phyloP scores from a whole-genome alignment of 2,329 filamentous ascomycete species.

The Massarina eburnea region DNA sequence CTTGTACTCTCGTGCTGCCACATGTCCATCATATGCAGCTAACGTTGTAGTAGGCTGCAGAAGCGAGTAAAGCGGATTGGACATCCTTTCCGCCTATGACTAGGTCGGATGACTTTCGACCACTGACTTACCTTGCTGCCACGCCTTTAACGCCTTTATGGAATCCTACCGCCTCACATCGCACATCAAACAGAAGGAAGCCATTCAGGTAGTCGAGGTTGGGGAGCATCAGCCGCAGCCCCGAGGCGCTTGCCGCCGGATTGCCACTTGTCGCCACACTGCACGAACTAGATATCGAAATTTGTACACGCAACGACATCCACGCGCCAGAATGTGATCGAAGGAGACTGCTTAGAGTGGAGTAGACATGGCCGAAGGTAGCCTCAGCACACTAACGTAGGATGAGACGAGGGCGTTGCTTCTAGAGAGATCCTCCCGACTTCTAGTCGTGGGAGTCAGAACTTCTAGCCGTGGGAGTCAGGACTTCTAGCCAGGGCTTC shows the following conservation, averaged over 20 bases:
- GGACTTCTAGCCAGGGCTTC: too few species aligned
- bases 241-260: slow-evolving; percentile 27
- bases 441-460: slow-evolving; percentile 5
- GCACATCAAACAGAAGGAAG: slow-evolving; percentile 15
- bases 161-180: slow-evolving; percentile 33
- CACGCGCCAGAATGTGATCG: slow-evolving; percentile 3
- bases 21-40: slow-evolving; percentile 45
- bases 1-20: slow-evolving; percentile 39
- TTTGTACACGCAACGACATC: slow-evolving; percentile 10
- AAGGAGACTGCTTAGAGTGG: slow-evolving; percentile 11
- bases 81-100: slow-evolving; percentile 28
- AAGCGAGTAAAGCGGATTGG: slow-evolving; percentile 38
- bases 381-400: slow-evolving; percentile 9
- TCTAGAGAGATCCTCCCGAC: slow-evolving; percentile 16
- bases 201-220: slow-evolving; percentile 16
- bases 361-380: slow-evolving; percentile 4
- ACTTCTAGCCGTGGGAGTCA: too few species aligned
- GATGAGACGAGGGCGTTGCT: not conserved
- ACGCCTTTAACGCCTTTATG: too few species aligned
- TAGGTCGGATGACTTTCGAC: too few species aligned
- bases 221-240: slow-evolving; percentile 26
- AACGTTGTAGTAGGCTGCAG: slow-evolving; percentile 30
- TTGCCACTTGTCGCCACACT: slow-evolving; percentile 28
- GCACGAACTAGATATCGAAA: slow-evolving; percentile 25
- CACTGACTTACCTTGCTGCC: too few species aligned